Base-by-base conservation (phyloP, 164 flowering plant species). In the Euptelea pleiosperma region DNA sequence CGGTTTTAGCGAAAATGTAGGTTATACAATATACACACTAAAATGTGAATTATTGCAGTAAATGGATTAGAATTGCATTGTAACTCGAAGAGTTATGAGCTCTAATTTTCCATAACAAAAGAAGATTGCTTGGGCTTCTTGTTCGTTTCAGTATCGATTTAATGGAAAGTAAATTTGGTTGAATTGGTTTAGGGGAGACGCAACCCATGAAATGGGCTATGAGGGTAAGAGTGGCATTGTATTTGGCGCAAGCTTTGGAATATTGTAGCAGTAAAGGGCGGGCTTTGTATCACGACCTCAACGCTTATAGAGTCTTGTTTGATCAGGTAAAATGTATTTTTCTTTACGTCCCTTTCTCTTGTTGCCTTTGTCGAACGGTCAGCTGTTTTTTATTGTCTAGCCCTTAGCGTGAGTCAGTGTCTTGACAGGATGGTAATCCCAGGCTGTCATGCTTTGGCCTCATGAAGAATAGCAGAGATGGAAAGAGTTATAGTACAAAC, bases 181-280 rank as follows among this genome's bases (percentile, higher is more conserved):
- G 36, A 56, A 52, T n/a, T 65, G 63, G 56, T 58, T 15, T 33
- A 90, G 99, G 99, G 99, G 97, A 90, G 61, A 51, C 62, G 0
- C 92, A 84, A 61, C 97, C 97, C 0, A 84, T 93, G 97, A 86
- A 85, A 83, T 93, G 98, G 98, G 87, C 93, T 26, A 90, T 90
- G 96, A 80, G 99, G 67, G 68, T 90, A 73, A 80, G 97, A 71
- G 98, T 93, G 58, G 92, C 92, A 16, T 66, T 83, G 49, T 83
- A 83, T 69, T 70, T 87, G 63, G 87, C 92, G 25, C 90, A 85
- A 76, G 97, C 94, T 21, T 66, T 90, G 68, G 97, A 90, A 37
- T 87, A 85, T 54, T 93, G 99, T 68, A 79, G 89, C 67, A 73
- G 82, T 61, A 89, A 79, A 79, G 98, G 97, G 19, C 69, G 92